Conservation (phyloP, 1,139 yeast genomes). For the Candida sanyaensis region DNA sequence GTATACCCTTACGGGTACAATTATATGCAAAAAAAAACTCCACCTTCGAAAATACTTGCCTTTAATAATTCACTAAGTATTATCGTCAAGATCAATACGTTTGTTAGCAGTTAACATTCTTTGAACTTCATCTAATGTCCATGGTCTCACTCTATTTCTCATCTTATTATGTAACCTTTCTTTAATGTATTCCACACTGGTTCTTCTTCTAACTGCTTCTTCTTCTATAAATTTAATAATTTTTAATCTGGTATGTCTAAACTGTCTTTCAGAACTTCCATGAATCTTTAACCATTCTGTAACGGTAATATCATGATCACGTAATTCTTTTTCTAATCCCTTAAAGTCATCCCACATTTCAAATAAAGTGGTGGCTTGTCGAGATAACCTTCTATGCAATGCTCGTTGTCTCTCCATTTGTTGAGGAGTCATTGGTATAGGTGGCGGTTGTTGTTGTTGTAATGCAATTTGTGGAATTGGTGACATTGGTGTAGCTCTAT, state of each 20-base stretch:
- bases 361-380: constrained; percentile 34
- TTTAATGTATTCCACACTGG: constrained; percentile 27
- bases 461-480: constrained; percentile 1
- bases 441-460: constrained; percentile 1
- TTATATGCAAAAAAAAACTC: not conserved
- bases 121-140: constrained; percentile 44
- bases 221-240: constrained; percentile 37
- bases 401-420: constrained; percentile 23
- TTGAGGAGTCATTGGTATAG: constrained; percentile 9
- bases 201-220: constrained; percentile 27
- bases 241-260: constrained; percentile 35
- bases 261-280: constrained; percentile 36
- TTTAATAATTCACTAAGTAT: constrained; percentile 3
- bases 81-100: constrained; percentile 29
- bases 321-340: constrained; percentile 29
- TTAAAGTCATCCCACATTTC: constrained; percentile 46
- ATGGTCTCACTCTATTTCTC: constrained; percentile 35
- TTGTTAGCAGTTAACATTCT: constrained; percentile 37
- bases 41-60: not conserved
- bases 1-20: not conserved
- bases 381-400: constrained; percentile 28
- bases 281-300: constrained; percentile 41
- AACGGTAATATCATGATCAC: constrained; percentile 28
- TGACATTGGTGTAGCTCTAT: not conserved
- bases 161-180: constrained; percentile 34